Evolutionary conservation across 192 early-diverging fungal species (phyloP), one percentile per base, ranked within the genome.

Genomic region (Gamsiella multidivaricata): DNA sequence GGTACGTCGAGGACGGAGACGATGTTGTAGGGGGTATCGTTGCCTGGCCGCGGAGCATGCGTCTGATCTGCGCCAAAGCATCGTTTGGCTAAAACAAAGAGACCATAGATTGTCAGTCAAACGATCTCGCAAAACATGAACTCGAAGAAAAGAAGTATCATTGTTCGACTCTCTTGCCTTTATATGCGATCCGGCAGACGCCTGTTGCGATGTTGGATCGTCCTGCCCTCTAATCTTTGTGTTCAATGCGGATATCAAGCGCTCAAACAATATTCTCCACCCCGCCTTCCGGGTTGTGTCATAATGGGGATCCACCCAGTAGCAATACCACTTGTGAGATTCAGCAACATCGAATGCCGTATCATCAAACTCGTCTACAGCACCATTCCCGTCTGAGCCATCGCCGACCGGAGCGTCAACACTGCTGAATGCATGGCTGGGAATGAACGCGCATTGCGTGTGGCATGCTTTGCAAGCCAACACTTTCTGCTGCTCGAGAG

Each of bases 251-350:
- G 45, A 37, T 17, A 25, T 33, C 42, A 78, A 46, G 3, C 49
- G 18, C 17, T 52, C 54, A 28, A 37, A 56, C 28, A 78, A 31
- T 1, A 60, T 58, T 17, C 46, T 63, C 74, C 74, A 78, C 2
- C 74, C 74, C 39, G n/a, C 65, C n/a, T 58, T 42, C 9, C 20
- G 52, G n/a, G 15, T 32, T 5, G n/a, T 4, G 15, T 64, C 60
- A 14, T 58, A 23, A 37, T 64, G 47, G 8, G 65, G 31, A 41
- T 78, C 54, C n/a, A 78, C 55, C 74, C 74, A 78, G 28, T 78
- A 78, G 26, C 74, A 78, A 32, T 78, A 78, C 65, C 66, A 69
- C 54, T 58, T 60, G 43, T 78, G 74, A n/a, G 74, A 58, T 15
- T 78, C 54, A 23, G 46, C 33, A 23, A 57, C 59, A 50, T 76